A percentile compares a stretch with the other conserved stretches of the same genome.
phyloP scores from a whole-genome alignment of 1,284 basidiomycete species.

The Papiliotrema flavescens region DNA sequence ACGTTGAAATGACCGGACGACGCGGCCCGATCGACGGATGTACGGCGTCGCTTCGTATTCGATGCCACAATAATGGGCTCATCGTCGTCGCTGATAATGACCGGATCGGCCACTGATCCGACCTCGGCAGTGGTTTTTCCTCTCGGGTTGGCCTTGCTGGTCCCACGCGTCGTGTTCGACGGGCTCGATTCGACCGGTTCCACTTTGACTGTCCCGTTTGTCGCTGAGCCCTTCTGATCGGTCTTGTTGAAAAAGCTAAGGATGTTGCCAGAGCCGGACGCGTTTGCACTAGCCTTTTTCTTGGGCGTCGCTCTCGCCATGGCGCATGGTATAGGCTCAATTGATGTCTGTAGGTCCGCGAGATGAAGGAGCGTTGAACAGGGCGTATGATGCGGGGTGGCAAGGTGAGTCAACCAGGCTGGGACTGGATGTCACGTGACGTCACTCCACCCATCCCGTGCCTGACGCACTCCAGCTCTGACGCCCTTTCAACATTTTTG shows the following conservation, averaged over 20 bases:
- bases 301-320: slow-evolving; percentile 16
- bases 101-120: slow-evolving; percentile 23
- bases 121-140: slow-evolving; percentile 1
- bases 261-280: slow-evolving; percentile 9
- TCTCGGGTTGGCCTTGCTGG: slow-evolving; percentile 6
- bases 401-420: neutral
- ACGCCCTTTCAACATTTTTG: too few relatives aligned
- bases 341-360: neutral
- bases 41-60: neutral
- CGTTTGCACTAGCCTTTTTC: slow-evolving; percentile 8
- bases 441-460: neutral
- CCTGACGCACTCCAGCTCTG: neutral
- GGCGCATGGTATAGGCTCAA: too few relatives aligned
- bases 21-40: neutral
- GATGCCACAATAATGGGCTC: slow-evolving; percentile 1
- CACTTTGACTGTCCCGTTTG: slow-evolving; percentile 5
- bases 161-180: neutral
- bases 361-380: neutral
- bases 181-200: neutral
- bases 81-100: slow-evolving; percentile 33
- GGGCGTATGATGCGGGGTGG: neutral
- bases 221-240: neutral
- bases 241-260: slow-evolving; percentile 27
- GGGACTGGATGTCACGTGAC: neutral
- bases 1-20: neutral